Evolutionary conservation across 169 alveolate genomes (phyloP).

Genomic region (Plasmodium relictum): DNA sequence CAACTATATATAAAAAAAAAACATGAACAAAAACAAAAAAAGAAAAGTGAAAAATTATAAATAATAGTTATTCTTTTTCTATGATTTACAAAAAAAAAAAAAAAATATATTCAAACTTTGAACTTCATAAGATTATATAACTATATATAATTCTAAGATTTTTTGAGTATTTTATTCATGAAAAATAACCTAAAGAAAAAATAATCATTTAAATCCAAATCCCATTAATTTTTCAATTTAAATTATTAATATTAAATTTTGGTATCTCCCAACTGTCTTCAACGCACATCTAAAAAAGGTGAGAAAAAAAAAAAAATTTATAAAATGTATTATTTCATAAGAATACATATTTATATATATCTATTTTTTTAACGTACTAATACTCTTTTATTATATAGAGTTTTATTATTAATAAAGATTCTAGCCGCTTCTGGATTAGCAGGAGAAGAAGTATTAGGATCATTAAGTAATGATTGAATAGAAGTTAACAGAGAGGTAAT

Average conservation of each 20-base stretch:
- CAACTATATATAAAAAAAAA: too few species aligned
- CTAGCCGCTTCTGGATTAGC: conserved; percentile 96
- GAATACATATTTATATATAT: background rate
- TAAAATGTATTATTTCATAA: background rate
- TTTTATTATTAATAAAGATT: conserved; percentile 86
- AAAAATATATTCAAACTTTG: too few species aligned
- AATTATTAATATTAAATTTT: conserved; percentile 51
- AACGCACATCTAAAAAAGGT: conserved; percentile 53
- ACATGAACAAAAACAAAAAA: too few species aligned
- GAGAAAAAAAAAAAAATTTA: conserved; percentile 14
- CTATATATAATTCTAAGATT: too few species aligned
- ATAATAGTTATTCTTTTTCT: too few species aligned
- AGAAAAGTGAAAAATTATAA: too few species aligned
- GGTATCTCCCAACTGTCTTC: conserved; percentile 79
- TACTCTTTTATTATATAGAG: conserved; percentile 80
- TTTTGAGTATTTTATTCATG: too few species aligned
- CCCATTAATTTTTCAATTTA: background rate
- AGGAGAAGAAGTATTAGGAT: conserved; percentile 96
- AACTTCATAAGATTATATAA: too few species aligned
- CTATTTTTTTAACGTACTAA: conserved; percentile 50
- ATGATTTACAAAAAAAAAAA: too few species aligned
- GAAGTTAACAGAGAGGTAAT: conserved; percentile 94
- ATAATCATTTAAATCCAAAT: too few species aligned
- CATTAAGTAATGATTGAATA: conserved; percentile 94
- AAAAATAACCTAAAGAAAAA: too few species aligned